Percentiles rank a stretch among this genome's conserved stretches.
Conservation (phyloP, 2,329 filamentous ascomycete species). For the Chrysosporium queenslandicum region DNA sequence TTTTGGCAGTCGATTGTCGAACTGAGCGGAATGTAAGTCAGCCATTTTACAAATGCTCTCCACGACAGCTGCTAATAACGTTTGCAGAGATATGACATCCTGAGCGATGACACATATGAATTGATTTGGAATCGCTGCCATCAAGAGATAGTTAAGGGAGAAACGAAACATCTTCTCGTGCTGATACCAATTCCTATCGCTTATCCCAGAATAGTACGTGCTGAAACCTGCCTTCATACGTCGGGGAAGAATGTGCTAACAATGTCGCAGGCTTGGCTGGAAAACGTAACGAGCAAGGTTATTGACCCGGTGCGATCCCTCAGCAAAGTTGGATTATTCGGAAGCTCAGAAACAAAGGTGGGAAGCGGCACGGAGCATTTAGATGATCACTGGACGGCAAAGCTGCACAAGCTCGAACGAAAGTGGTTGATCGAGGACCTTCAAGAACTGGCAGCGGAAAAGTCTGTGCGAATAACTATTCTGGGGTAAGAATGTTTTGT, state of each 20-base stretch:
- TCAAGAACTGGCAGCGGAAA: conserved; percentile 85
- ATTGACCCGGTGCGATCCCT: conserved; percentile 87
- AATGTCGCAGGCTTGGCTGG: conserved; percentile 50
- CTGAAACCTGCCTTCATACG: conserved; percentile 1
- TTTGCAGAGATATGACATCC: conserved; percentile 57
- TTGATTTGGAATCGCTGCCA: conserved; percentile 78
- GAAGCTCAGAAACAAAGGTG: conserved; percentile 73
- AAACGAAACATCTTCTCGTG: conserved; percentile 83
- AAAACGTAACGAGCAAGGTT: conserved; percentile 66
- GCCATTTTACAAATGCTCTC: not conserved
- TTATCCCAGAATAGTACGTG: conserved; percentile 63
- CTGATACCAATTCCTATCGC: conserved; percentile 75
- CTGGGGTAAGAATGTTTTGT: conserved; percentile 48
- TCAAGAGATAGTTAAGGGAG: conserved; percentile 67
- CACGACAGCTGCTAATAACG: conserved; percentile 6
- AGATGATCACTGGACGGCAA: conserved; percentile 96
- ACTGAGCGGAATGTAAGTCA: conserved; percentile 63
- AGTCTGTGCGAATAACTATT: conserved; percentile 83
- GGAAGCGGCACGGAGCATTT: conserved; percentile 86
- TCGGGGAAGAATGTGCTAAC: conserved; percentile 33
- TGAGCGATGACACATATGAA: conserved; percentile 73
- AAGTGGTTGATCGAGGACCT: conserved; percentile 79
- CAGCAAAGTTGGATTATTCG: conserved; percentile 69
- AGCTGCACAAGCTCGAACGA: conserved; percentile 83
- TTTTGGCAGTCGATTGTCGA: conserved; percentile 81